Base-by-base conservation (phyloP, 225 moss, liverwort and hornwort species). In the Marchantia paleacea region DNA sequence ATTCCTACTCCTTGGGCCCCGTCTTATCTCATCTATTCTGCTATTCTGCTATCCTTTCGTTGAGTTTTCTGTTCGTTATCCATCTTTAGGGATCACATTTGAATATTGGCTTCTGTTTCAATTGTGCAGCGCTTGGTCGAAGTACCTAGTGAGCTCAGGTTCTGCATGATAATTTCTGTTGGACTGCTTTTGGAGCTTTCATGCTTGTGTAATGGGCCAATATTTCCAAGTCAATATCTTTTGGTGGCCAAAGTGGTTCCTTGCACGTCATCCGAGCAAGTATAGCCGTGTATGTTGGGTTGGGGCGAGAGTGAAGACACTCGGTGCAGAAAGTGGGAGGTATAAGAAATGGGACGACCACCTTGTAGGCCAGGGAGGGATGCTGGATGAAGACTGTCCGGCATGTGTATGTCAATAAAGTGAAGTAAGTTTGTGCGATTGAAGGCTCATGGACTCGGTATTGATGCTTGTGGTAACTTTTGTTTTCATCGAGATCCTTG, bases 391-490 rank as follows among this genome's bases (percentile, higher is more conserved):
- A 66, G 66, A 66, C 25, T 12, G 12, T 29, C 11, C 28, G 68
- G 68, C 68, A 29, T 29, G 29, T 31, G 28, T 3, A 68, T 3
- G 8, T 68, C 15, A 68, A 28, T 28, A 31, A 31, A 29, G 30
- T 68, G 16, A 68, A 68, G 82, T 75, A 60, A 60, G 60, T 60
- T 62, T 62, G 22, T 62, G 62, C 62, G 62, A n/a, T n/a, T 62
- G 62, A 24, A 62, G 24, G 22, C 22, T 22, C n/a, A 10, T n/a
- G n/a, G n/a, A 24, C 24, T 24, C 62, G 9, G n/a, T 62, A n/a
- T 62, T 8, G n/a, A 5, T 62, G 24, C 62, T 62, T 24, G 6
- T 24, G 62, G 22, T 24, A 22, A 24, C 62, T 62, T 10, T 62
- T 62, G 22, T 62, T 3, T 62, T 22, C 24, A 24, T 7, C 8